Percentiles rank a stretch among this genome's conserved stretches.
Conservation (phyloP, 2,329 filamentous ascomycete genomes). For the Fusarium sp. region DNA sequence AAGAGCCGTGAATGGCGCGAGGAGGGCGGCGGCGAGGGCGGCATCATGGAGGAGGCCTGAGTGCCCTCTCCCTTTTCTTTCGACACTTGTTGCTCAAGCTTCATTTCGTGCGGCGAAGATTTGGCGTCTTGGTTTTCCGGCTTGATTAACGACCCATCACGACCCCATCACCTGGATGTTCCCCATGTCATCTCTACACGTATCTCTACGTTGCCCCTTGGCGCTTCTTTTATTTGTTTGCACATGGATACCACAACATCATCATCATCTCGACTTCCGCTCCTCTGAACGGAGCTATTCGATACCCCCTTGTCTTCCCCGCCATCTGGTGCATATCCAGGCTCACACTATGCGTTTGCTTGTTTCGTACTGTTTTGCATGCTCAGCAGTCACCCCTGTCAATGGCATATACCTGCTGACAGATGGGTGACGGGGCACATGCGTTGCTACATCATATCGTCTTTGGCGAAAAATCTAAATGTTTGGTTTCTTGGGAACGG, state of each 20-base stretch:
- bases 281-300: conserved; percentile 27
- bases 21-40: conserved; percentile 78
- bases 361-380: conserved; percentile 24
- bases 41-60: conserved; percentile 71
- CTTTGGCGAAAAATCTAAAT: conserved; percentile 15
- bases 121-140: conserved; percentile 35
- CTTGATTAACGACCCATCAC: conserved; percentile 43
- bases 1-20: conserved; percentile 93
- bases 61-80: conserved; percentile 6
- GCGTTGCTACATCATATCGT: conserved; percentile 4
- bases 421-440: conserved; percentile 5
- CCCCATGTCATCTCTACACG: conserved; percentile 32
- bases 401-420: not conserved
- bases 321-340: conserved; percentile 29
- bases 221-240: conserved; percentile 35
- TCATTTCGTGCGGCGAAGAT: conserved; percentile 33
- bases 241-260: conserved; percentile 33
- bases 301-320: conserved; percentile 39
- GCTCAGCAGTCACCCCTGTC: conserved; percentile 4
- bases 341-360: conserved; percentile 15
- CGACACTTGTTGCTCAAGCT: conserved; percentile 23
- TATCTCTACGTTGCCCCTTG: conserved; percentile 25
- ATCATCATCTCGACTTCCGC: conserved; percentile 16
- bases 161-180: conserved; percentile 40
- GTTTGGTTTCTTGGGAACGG: conserved; percentile 11